These are phyloP conservation scores for Lentinus tigrinus DNA, from an alignment of 768 basidiomycete genomes.

Conservation along the genomic window DNA sequence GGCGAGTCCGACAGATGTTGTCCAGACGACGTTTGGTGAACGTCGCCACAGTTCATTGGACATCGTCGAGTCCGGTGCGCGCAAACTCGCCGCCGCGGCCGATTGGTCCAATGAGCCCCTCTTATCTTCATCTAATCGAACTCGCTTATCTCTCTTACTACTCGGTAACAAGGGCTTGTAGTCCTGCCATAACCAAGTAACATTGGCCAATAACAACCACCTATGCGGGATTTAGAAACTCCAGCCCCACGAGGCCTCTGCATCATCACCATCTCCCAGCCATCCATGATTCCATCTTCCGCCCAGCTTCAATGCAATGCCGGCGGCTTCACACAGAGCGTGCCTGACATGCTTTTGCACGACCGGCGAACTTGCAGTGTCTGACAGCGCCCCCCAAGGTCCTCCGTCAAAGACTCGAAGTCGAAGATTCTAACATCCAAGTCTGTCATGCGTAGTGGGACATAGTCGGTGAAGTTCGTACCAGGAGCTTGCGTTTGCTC, in stretches of 20 bases:
- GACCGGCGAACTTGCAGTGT: too few species aligned
- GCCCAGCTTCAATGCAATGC: not conserved
- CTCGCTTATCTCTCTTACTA: not conserved
- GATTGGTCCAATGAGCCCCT: not conserved
- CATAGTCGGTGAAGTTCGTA: too few species aligned
- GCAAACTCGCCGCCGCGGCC: not conserved
- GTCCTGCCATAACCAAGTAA: not conserved
- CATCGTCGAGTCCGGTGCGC: not conserved
- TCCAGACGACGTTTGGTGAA: slow-evolving; percentile 16
- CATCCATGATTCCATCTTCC: not conserved
- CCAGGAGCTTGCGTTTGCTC: too few species aligned
- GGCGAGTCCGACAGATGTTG: slow-evolving; percentile 4
- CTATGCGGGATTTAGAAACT: not conserved
- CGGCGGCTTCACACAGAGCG: too few species aligned
- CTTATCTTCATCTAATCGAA: not conserved
- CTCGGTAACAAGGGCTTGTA: not conserved
- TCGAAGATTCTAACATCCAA: too few species aligned
- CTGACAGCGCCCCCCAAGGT: too few species aligned
- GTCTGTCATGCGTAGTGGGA: too few species aligned
- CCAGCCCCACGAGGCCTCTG: not conserved
- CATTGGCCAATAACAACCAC: not conserved
- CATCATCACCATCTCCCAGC: not conserved
- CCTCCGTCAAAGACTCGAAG: too few species aligned
- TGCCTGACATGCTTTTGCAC: too few species aligned
- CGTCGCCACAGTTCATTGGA: not conserved